phyloP scores from a whole-genome alignment of 352 stramenopile genomes.

The Globisporangium yorkense region DNA sequence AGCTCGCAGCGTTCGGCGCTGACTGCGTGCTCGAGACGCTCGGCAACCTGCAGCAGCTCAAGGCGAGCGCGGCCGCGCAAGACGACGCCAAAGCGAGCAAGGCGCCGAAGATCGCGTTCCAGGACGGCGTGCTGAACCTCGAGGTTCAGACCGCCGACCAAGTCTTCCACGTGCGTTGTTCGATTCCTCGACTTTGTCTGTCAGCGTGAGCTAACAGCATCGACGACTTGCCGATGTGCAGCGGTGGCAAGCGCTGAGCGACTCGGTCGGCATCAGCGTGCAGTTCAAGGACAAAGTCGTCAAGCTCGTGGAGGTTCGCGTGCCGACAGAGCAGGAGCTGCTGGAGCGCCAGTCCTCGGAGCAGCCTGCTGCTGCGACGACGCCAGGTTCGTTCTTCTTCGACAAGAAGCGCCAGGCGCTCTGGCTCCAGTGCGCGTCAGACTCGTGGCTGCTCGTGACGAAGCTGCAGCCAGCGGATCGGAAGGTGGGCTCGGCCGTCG shows the following conservation, averaged over 20 bases:
- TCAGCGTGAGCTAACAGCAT: too few relatives aligned
- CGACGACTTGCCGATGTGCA: conserved; percentile 11
- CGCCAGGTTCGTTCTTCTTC: conserved; percentile 58
- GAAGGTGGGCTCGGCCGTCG: conserved; percentile 50
- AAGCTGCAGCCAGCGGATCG: conserved; percentile 63
- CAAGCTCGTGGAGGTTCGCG: conserved; percentile 59
- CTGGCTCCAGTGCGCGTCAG: conserved; percentile 55
- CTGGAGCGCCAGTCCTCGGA: background rate
- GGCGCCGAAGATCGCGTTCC: conserved; percentile 60
- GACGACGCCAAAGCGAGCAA: conserved; percentile 48
- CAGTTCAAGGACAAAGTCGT: conserved; percentile 60
- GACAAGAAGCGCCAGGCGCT: conserved; percentile 66
- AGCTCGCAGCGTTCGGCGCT: conserved; percentile 47
- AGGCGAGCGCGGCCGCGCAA: conserved; percentile 41
- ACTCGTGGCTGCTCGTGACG: conserved; percentile 62
- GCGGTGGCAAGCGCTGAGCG: conserved; percentile 74
- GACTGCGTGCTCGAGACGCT: conserved; percentile 70
- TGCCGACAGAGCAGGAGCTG: conserved; percentile 38
- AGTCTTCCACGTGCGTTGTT: conserved; percentile 49
- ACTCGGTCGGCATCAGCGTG: conserved; percentile 61
- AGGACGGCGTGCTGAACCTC: conserved; percentile 52
- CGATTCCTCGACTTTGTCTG: too few relatives aligned
- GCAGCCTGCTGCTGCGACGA: background rate
- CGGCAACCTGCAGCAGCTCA: conserved; percentile 33
- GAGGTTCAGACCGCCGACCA: conserved; percentile 33